A percentile compares a stretch with the other conserved stretches of the same genome.
phyloP scores from a whole-genome alignment of 441 rosid genomes.

The Erodium moschatum region DNA sequence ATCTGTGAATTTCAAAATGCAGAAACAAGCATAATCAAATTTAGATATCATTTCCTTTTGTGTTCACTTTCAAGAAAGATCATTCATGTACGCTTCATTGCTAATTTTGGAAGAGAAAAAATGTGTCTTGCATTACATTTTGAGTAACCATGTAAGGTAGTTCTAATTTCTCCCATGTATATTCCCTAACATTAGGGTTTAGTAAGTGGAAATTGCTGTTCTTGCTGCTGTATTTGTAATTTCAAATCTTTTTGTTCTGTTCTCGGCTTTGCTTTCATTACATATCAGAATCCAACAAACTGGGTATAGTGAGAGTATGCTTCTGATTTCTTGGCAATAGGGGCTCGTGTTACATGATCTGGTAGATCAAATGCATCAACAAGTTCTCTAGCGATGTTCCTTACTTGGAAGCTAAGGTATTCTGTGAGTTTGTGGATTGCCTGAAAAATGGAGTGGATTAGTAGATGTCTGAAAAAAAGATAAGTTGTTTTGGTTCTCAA shows the following conservation, averaged over 20 bases:
- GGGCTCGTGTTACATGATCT: conserved; percentile 70
- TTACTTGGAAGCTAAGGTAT: conserved; percentile 78
- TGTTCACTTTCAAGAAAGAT: neutral
- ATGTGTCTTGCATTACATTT: neutral
- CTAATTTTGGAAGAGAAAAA: neutral
- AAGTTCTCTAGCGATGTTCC: conserved; percentile 68
- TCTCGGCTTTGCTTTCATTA: neutral
- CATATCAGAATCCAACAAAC: conserved; percentile 51
- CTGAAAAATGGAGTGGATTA: conserved; percentile 27
- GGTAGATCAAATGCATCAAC: conserved; percentile 80
- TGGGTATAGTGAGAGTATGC: conserved; percentile 88
- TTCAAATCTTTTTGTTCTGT: neutral
- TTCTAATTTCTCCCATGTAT: conserved; percentile 4
- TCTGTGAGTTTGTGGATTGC: conserved; percentile 86
- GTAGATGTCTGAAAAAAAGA: neutral
- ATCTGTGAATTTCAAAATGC: neutral
- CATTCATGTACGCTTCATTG: neutral
- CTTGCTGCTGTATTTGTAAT: neutral
- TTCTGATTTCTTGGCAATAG: conserved; percentile 81
- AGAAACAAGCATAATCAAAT: neutral
- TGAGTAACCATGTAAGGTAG: neutral
- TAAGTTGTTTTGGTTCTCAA: neutral
- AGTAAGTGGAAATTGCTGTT: neutral
- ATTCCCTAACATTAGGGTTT: neutral
- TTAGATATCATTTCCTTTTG: neutral